Percentiles rank a stretch among this genome's conserved stretches.
These are phyloP conservation scores for Usnea hakonensis DNA, from an alignment of 495 filamentous ascomycete species.

Conservation along the genomic window DNA sequence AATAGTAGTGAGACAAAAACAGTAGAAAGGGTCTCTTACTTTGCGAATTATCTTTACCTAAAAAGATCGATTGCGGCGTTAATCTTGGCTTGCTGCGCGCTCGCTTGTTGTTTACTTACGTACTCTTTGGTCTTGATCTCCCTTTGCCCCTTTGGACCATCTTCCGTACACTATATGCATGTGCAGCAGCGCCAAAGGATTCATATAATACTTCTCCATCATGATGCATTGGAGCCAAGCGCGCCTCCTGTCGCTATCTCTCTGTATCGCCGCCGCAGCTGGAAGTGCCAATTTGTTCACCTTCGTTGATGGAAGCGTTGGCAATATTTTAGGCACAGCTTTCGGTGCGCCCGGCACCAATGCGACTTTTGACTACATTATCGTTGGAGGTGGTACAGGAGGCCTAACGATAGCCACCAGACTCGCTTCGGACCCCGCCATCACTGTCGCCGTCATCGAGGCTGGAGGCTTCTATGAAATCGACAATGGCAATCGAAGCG, in stretches of 20 bases:
- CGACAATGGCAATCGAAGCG: conserved; percentile 36
- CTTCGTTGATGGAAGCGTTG: not conserved
- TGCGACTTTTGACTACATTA: conserved; percentile 41
- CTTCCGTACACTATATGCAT: not conserved
- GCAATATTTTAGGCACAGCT: not conserved
- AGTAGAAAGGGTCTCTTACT: not conserved
- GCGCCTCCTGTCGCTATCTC: not conserved
- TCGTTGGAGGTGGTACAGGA: conserved; percentile 51
- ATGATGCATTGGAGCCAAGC: not conserved
- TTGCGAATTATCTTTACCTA: not conserved
- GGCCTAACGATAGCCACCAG: conserved; percentile 44
- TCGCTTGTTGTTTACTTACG: no score
- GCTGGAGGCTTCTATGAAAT: conserved; percentile 49
- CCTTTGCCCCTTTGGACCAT: not conserved
- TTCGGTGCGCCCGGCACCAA: conserved; percentile 18
- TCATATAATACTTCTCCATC: not conserved
- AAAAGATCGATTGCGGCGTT: not conserved
- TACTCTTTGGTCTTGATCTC: not conserved
- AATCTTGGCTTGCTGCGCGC: not conserved
- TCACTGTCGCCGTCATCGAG: conserved; percentile 46
- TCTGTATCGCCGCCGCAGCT: not conserved
- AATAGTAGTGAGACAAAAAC: not conserved
- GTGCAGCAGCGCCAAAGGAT: not conserved
- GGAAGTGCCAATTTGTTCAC: not conserved
- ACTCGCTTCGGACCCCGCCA: conserved; percentile 31